Percentiles rank a stretch among this genome's conserved stretches.
Evolutionary conservation across 2,329 filamentous ascomycete genomes (phyloP).

Genomic region (Clonostachys rosea): DNA sequence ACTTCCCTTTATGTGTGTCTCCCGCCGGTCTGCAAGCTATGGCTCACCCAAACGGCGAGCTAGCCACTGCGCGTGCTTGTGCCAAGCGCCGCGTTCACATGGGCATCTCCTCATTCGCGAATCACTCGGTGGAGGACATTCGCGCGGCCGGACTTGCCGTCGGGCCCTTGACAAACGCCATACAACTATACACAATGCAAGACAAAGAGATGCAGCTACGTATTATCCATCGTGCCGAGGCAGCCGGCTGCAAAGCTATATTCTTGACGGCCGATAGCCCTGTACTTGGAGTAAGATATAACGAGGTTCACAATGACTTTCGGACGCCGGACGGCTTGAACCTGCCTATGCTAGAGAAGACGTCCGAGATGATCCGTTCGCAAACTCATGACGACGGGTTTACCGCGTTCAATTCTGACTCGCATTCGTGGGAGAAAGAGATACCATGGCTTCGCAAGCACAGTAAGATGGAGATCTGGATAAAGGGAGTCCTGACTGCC

Average conservation of each 20-base stretch:
- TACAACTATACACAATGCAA: neutral
- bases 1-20: slow-evolving; percentile 43
- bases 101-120: slow-evolving; percentile 36
- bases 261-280: neutral
- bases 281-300: neutral
- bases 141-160: neutral
- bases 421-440: slow-evolving; percentile 38
- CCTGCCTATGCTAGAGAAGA: neutral
- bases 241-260: neutral
- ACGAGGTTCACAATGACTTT: slow-evolving; percentile 35
- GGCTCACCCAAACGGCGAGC: slow-evolving; percentile 44
- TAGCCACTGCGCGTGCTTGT: slow-evolving; percentile 39
- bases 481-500: slow-evolving; percentile 35
- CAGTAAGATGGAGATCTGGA: slow-evolving; percentile 44
- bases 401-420: slow-evolving; percentile 13
- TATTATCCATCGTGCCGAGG: neutral
- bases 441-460: slow-evolving; percentile 44
- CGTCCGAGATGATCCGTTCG: neutral
- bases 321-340: slow-evolving; percentile 26
- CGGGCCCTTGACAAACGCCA: neutral
- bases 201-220: neutral
- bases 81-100: slow-evolving; percentile 33
- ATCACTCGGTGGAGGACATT: neutral
- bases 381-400: neutral
- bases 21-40: slow-evolving; percentile 47